Evolutionary conservation across 495 filamentous ascomycete genomes (phyloP).

Genomic region (Neurospora intermedia): DNA sequence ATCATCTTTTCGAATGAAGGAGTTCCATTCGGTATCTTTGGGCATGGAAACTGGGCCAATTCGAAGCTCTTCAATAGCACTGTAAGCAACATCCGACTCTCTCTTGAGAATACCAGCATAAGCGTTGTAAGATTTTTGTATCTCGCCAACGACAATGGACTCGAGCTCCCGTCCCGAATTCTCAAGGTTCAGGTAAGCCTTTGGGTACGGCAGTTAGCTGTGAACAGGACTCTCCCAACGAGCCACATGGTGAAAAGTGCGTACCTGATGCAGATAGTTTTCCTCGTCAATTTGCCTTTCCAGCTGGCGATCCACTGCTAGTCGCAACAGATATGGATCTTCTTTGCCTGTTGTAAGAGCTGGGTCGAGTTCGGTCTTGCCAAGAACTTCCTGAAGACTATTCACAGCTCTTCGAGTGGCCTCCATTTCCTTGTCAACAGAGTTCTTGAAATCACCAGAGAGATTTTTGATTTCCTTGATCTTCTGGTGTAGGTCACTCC

Average conservation of each 20-base stretch:
- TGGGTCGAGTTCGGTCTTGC: constrained; percentile 64
- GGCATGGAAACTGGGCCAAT: constrained; percentile 78
- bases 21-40: constrained; percentile 81
- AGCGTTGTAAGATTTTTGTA: constrained; percentile 92
- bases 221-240: neutral
- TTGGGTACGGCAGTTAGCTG: neutral
- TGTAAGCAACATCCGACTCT: constrained; percentile 73
- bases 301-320: constrained; percentile 78
- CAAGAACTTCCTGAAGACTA: constrained; percentile 68
- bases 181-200: constrained; percentile 95
- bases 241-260: constrained; percentile 16
- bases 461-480: constrained; percentile 95
- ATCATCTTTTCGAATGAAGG: constrained; percentile 72
- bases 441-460: constrained; percentile 89
- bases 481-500: constrained; percentile 85
- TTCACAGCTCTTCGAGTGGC: constrained; percentile 59
- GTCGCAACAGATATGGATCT: constrained; percentile 78
- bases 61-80: constrained; percentile 71
- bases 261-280: constrained; percentile 87
- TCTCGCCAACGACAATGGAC: constrained; percentile 90
- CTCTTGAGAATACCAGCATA: constrained; percentile 81
- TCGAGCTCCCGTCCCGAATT: constrained; percentile 89
- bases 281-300: constrained; percentile 93
- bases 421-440: constrained; percentile 71
- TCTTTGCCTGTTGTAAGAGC: constrained; percentile 67